phyloP scores from a whole-genome alignment of 225 moss, liverwort and hornwort species.

The Climacium dendroides region DNA sequence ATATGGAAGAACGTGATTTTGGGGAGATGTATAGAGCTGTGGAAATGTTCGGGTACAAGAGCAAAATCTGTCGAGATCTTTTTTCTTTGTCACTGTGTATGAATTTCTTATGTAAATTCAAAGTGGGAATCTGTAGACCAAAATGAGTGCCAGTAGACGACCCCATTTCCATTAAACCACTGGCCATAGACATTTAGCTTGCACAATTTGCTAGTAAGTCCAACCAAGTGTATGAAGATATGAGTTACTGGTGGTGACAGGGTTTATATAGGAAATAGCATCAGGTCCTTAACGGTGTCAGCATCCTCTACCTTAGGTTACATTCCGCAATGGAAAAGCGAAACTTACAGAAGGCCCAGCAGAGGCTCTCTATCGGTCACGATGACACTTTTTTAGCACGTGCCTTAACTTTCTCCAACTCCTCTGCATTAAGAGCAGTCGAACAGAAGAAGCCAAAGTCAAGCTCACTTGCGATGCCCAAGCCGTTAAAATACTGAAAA shows the following conservation, averaged over 20 bases:
- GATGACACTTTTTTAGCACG: background rate
- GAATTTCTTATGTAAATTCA: background rate
- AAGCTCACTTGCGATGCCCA: background rate
- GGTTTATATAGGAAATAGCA: background rate
- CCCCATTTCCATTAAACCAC: background rate
- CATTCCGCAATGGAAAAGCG: background rate
- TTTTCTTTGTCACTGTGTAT: background rate
- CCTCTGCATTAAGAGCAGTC: slow-evolving; percentile 1
- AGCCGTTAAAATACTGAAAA: background rate
- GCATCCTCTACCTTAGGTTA: background rate
- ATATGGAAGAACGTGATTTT: background rate
- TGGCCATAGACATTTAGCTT: background rate
- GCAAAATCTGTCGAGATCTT: background rate
- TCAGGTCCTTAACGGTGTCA: background rate
- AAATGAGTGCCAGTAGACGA: background rate
- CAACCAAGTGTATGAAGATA: background rate
- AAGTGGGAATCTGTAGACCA: background rate
- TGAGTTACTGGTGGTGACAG: background rate
- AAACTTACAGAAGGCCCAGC: background rate
- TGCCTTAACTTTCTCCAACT: slow-evolving; percentile 32
- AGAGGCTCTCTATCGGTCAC: background rate
- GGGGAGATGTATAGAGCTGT: background rate
- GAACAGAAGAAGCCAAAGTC: background rate
- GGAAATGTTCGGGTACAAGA: background rate
- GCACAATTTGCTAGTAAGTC: background rate